phyloP scores from a whole-genome alignment of 140 eudicot species.

The Cichorium intybus region DNA sequence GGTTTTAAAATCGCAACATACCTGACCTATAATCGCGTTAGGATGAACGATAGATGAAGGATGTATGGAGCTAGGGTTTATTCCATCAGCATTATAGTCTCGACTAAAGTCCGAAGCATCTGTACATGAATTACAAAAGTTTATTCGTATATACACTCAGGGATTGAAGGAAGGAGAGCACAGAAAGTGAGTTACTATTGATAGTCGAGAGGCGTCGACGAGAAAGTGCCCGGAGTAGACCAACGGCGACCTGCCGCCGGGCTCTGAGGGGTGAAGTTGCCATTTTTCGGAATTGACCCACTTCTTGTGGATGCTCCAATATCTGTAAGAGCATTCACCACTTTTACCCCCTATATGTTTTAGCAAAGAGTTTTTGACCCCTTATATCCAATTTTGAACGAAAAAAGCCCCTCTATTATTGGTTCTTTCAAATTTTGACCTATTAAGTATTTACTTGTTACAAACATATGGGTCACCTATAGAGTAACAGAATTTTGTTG shows the following conservation, averaged over 20 bases:
- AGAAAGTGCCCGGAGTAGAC: slow-evolving; percentile 29
- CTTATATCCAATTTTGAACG: not conserved
- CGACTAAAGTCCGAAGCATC: slow-evolving; percentile 30
- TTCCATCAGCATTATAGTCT: slow-evolving; percentile 13
- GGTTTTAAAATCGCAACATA: slow-evolving; percentile 7
- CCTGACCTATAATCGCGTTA: slow-evolving; percentile 79
- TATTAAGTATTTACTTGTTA: no score
- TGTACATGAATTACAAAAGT: slow-evolving; percentile 12
- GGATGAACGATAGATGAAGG: slow-evolving; percentile 88
- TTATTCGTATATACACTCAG: not conserved
- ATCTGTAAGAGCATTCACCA: not conserved
- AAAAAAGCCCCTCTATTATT: not conserved
- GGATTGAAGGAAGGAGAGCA: not conserved
- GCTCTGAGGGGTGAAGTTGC: slow-evolving; percentile 28
- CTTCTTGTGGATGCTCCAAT: not conserved
- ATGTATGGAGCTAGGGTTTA: slow-evolving; percentile 54
- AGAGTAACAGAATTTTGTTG: no score
- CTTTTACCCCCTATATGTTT: slow-evolving; percentile 6
- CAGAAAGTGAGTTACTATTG: slow-evolving; percentile 23
- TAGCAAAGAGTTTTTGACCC: not conserved
- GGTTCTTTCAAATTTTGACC: not conserved
- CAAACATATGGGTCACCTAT: no score
- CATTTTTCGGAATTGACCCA: slow-evolving; percentile 11
- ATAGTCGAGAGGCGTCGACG: slow-evolving; percentile 39
- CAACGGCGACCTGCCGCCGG: slow-evolving; percentile 35